These are phyloP conservation scores for Melaleuca alternifolia DNA, from an alignment of 345 rosid genomes.

Conservation along the genomic window DNA sequence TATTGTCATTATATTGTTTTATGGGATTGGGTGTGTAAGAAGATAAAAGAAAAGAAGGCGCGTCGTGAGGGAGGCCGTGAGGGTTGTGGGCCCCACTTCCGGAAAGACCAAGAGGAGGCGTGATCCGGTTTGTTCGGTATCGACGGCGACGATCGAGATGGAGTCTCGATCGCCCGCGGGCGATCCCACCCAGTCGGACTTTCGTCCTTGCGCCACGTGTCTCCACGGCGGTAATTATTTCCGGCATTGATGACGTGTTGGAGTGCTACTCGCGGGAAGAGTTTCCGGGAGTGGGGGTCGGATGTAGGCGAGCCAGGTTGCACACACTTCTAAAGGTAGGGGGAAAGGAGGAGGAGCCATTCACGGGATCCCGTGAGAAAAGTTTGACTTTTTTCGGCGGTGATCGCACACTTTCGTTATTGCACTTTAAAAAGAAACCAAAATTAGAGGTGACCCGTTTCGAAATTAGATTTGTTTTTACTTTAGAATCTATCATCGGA, in stretches of 20 bases:
- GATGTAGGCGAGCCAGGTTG: neutral
- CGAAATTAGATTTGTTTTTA: no score
- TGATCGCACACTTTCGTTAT: neutral
- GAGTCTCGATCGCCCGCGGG: neutral
- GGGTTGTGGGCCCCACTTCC: neutral
- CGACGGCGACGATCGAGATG: neutral
- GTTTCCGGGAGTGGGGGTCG: neutral
- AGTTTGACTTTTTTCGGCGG: neutral
- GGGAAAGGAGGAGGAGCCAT: neutral
- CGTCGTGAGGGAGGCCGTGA: neutral
- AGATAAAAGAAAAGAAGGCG: neutral
- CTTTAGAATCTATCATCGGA: no score
- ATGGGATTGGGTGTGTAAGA: neutral
- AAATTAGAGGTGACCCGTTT: neutral
- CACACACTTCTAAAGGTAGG: neutral
- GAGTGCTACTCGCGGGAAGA: neutral
- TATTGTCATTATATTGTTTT: neutral
- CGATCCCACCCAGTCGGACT: fast-evolving
- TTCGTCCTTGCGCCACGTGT: neutral
- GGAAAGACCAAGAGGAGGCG: neutral
- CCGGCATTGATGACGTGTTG: neutral
- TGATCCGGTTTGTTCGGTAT: neutral
- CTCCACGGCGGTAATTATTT: fast-evolving
- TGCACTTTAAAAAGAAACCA: neutral
- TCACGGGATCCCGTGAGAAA: neutral